A percentile compares a stretch with the other conserved stretches of the same genome.
phyloP scores from a whole-genome alignment of 306 rosid species.

The Rosa rugosa region DNA sequence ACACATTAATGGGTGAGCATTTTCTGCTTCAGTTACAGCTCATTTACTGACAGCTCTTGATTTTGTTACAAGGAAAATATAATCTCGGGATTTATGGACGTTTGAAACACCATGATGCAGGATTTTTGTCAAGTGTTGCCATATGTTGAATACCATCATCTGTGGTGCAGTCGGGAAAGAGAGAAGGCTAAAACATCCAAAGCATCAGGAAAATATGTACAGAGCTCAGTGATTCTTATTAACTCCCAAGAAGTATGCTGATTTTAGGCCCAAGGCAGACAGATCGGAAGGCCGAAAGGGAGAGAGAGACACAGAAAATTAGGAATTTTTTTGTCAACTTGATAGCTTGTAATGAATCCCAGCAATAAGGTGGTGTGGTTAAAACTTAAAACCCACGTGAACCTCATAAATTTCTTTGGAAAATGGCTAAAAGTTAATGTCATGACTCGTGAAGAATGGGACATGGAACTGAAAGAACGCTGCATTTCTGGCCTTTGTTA shows the following conservation, averaged over 20 bases:
- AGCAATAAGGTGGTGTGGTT: not conserved
- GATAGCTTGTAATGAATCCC: not conserved
- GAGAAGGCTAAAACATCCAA: not conserved
- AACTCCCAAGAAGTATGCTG: not conserved
- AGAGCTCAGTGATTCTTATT: not conserved
- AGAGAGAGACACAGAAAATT: not conserved
- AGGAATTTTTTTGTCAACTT: not conserved
- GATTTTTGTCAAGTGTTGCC: not conserved
- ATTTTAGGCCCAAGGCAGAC: not conserved
- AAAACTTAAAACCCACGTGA: not conserved
- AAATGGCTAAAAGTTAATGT: not conserved
- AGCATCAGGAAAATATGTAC: not conserved
- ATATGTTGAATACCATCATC: not conserved
- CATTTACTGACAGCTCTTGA: not conserved
- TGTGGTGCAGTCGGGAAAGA: not conserved
- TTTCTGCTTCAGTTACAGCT: not conserved
- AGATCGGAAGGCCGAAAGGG: not conserved
- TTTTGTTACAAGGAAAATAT: not conserved
- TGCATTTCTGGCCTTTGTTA: not conserved
- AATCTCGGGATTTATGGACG: not conserved
- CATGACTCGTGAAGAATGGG: not conserved
- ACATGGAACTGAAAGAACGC: not conserved
- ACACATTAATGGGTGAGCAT: slow-evolving; percentile 5
- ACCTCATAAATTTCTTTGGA: not conserved
- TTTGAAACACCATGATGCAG: not conserved